These are phyloP conservation scores for Russula olivacea DNA, from an alignment of 768 basidiomycete genomes.

Conservation along the genomic window DNA sequence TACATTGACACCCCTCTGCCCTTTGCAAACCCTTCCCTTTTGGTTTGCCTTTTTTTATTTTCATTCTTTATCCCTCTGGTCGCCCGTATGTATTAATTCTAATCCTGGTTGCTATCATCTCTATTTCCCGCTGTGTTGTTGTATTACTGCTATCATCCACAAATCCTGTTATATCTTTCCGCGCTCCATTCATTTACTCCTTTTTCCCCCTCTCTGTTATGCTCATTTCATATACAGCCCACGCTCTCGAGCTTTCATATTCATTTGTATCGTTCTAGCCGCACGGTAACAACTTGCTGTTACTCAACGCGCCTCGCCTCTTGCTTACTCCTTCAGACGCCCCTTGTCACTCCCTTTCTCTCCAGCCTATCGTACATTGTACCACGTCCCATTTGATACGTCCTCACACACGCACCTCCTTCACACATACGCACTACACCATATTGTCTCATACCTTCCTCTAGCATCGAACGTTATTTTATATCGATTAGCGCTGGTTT, in stretches of 20 bases:
- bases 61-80: not conserved
- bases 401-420: conserved; percentile 1
- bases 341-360: not conserved
- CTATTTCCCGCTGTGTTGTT: not conserved
- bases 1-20: not conserved
- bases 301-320: not conserved
- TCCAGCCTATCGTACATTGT: conserved; percentile 9
- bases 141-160: not conserved
- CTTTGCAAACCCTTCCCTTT: not conserved
- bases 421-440: not conserved
- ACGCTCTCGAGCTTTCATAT: not conserved
- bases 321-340: not conserved
- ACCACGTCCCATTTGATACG: not conserved
- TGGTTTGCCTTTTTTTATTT: not conserved
- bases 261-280: not conserved
- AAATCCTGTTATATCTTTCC: not conserved
- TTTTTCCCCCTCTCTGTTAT: not conserved
- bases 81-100: not conserved
- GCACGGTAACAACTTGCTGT: not conserved
- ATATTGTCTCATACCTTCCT: not conserved
- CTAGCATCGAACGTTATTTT: not conserved
- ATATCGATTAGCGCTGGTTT: conserved; percentile 21
- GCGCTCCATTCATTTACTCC: not conserved
- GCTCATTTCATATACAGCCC: conserved; percentile 2
- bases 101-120: not conserved